Conservation (phyloP, 1,284 basidiomycete genomes). For the Anthracocystis walkeri region DNA sequence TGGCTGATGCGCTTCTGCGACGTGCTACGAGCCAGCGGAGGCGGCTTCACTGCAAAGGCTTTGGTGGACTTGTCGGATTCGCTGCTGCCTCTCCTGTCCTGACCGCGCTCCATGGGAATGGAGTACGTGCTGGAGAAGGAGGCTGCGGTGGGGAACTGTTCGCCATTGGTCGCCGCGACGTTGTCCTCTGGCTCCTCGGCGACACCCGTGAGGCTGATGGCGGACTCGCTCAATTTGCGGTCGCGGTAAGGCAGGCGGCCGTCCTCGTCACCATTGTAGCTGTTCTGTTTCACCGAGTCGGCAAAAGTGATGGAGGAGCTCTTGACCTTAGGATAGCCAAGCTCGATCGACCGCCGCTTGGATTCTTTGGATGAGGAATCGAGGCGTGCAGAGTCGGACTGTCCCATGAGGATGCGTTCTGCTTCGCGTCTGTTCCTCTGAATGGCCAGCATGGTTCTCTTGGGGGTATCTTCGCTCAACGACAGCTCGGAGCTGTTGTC, state of each 20-base stretch:
- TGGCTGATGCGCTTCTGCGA: conserved; percentile 62
- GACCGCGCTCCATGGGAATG: conserved; percentile 9
- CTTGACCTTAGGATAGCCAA: conserved; percentile 16
- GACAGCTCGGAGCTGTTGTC: conserved; percentile 34
- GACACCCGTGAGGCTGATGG: conserved; percentile 58
- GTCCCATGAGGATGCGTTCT: conserved; percentile 48
- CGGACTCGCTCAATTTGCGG: conserved; percentile 63
- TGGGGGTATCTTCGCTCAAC: conserved; percentile 34
- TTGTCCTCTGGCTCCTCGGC: conserved; percentile 57
- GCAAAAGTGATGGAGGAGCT: conserved; percentile 55
- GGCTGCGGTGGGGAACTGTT: conserved; percentile 12
- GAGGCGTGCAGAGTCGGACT: conserved; percentile 16
- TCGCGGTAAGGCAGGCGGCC: conserved; percentile 57
- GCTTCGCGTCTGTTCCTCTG: conserved; percentile 50
- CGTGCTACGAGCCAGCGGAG: conserved; percentile 40
- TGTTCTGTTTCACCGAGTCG: conserved; percentile 45
- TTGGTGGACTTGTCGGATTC: conserved; percentile 47
- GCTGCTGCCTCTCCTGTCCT: conserved; percentile 46
- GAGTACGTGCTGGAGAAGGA: conserved; percentile 27
- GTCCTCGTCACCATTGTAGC: conserved; percentile 51
- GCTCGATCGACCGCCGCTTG: conserved; percentile 42
- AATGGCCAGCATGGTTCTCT: conserved; percentile 23
- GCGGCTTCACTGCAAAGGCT: conserved; percentile 16
- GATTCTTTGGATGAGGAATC: conserved; percentile 12
- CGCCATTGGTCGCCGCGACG: conserved; percentile 2